Base-by-base conservation (phyloP, 1,284 basidiomycete genomes). In the Cryptococcus amylolentus region DNA sequence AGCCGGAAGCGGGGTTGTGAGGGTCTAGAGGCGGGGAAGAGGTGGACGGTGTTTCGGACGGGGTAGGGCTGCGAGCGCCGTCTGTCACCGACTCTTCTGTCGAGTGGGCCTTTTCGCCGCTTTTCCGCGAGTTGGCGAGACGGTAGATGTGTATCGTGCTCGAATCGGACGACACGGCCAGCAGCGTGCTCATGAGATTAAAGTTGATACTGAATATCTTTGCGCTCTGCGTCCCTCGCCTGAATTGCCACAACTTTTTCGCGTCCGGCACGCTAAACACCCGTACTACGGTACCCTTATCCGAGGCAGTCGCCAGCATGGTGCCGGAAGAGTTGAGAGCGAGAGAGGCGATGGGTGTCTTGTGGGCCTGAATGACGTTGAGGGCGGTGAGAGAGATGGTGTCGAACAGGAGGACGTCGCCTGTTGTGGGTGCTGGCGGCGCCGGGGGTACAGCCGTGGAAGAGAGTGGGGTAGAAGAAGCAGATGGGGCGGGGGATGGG, bases 121-220 rank as follows among this genome's bases (percentile, higher is more conserved):
- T 46, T 39, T 28, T 43, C 41, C 58, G 56, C 18, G 49, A 54
- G 16, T 53, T 57, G 13, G 63, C 84, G 5, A 98, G 81, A 73
- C 91, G 91, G 81, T 97, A 99, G 51, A 99, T 88, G 77, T 99
- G 96, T 38, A 99, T 93, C 8, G 95, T 99, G 64, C 93, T 93
- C 60, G 93, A 91, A 62, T 93, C 95, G 8, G 86, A 88, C 67
- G 87, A 89, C 7, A 97, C 94, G 3, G 91, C 91, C 14, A 99
- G 79, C 13, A 99, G 76, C 3, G 86, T 88, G 18, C 85, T 86
- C 39, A 91, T 86, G 3, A 86, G 77, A 70, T 98, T 98, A 77
- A 97, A 98, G 66, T 88, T 91, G 78, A 98, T 89, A 46, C 86
- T 89, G 70, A 89, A 91, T 67, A 98, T 97, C 70, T 83, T 81